Evolutionary conservation across 805 yeast species (phyloP).

Genomic region (Saitoella complicata): DNA sequence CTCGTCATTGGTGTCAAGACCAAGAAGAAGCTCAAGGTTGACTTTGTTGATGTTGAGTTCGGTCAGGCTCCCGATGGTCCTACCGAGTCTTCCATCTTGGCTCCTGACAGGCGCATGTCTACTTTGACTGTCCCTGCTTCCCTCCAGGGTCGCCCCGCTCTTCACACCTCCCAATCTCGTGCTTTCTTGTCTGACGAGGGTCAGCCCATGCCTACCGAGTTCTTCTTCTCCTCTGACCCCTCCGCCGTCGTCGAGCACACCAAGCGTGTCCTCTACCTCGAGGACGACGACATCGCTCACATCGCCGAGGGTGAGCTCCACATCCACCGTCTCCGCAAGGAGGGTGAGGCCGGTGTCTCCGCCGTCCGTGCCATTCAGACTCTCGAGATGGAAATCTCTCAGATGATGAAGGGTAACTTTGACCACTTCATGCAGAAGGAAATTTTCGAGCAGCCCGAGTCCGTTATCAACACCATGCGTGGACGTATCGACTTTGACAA

Average conservation of each 20-base stretch:
- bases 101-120: no score
- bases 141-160: slow-evolving; percentile 33
- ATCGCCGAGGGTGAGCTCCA: slow-evolving; percentile 96
- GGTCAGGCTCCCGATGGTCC: slow-evolving; percentile 36
- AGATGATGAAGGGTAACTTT: slow-evolving; percentile 95
- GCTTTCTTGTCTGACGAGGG: slow-evolving; percentile 94
- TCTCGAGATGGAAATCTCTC: slow-evolving; percentile 88
- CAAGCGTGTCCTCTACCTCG: slow-evolving; percentile 86
- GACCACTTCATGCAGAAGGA: slow-evolving; percentile 98
- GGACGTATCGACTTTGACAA: slow-evolving; percentile 92
- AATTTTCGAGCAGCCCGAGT: slow-evolving; percentile 96
- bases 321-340: slow-evolving; percentile 87
- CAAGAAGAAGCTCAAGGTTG: slow-evolving; percentile 87
- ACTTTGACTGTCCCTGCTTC: no score
- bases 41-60: slow-evolving; percentile 95
- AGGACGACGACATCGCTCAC: slow-evolving; percentile 98
- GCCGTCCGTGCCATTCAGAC: slow-evolving; percentile 93
- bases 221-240: slow-evolving; percentile 91
- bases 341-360: slow-evolving; percentile 46
- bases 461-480: slow-evolving; percentile 96
- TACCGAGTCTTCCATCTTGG: slow-evolving; percentile 1
- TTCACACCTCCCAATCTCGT: slow-evolving; percentile 86
- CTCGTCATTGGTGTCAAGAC: slow-evolving; percentile 93
- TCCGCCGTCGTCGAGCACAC: slow-evolving; percentile 94
- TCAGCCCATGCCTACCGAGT: slow-evolving; percentile 83